Evolutionary conservation across 495 filamentous ascomycete species (phyloP).

Genomic region (Melanomma pulvis-pyrius): DNA sequence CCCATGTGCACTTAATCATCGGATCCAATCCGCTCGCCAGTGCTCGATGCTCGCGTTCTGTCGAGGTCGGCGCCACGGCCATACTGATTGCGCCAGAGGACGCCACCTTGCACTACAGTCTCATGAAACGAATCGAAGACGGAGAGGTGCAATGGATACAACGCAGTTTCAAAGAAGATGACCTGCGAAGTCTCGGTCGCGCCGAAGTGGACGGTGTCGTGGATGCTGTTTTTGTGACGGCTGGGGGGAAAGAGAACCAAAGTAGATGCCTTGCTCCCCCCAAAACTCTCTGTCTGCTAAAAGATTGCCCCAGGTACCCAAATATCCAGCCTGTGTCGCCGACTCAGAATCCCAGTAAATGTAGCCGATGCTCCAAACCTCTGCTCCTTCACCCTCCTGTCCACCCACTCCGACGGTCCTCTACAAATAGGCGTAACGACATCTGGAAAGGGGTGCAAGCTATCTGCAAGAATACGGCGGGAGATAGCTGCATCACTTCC

Average conservation of each 20-base stretch:
- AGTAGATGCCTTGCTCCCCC: constrained; percentile 47
- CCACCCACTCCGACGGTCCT: constrained; percentile 85
- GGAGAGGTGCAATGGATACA: constrained; percentile 72
- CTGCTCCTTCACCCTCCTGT: constrained; percentile 89
- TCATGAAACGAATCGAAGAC: constrained; percentile 72
- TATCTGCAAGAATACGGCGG: constrained; percentile 84
- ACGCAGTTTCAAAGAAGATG: constrained; percentile 69
- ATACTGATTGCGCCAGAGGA: constrained; percentile 76
- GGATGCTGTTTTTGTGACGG: constrained; percentile 90
- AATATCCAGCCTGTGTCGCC: constrained; percentile 74
- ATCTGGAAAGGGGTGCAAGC: constrained; percentile 91
- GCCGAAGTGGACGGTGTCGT: constrained; percentile 77
- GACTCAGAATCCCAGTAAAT: constrained; percentile 87
- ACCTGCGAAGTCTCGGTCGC: constrained; percentile 75
- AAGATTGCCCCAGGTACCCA: constrained; percentile 54
- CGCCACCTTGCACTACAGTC: constrained; percentile 67
- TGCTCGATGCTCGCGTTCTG: constrained; percentile 74
- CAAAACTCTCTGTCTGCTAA: constrained; percentile 7
- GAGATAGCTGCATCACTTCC: constrained; percentile 84
- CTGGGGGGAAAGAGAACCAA: constrained; percentile 55
- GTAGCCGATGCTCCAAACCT: constrained; percentile 84
- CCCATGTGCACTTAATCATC: constrained; percentile 82
- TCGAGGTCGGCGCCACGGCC: constrained; percentile 84
- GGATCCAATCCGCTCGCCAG: constrained; percentile 86
- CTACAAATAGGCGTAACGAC: constrained; percentile 96